Conservation (phyloP, 495 filamentous ascomycete species). For the Chaetomidium leptoderma region DNA sequence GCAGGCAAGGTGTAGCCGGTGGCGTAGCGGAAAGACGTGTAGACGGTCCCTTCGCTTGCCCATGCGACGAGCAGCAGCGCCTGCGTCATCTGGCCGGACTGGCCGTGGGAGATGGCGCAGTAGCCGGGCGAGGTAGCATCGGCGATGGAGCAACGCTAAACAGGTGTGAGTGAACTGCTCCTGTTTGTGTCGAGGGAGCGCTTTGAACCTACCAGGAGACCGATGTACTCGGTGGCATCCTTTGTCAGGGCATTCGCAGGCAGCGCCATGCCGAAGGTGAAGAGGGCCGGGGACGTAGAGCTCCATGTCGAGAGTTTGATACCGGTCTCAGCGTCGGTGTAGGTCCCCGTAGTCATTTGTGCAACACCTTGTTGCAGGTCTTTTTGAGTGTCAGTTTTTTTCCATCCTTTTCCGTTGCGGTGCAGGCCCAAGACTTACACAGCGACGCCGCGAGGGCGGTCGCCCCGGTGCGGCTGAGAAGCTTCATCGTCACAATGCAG, state of each 20-base stretch:
- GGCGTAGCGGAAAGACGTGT: constrained; percentile 55
- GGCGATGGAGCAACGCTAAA: constrained; percentile 30
- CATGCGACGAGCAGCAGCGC: constrained; percentile 56
- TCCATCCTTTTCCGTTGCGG: neutral
- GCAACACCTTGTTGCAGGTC: constrained; percentile 26
- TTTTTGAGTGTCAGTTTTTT: constrained; percentile 18
- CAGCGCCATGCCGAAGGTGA: constrained; percentile 54
- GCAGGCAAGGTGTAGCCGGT: constrained; percentile 54
- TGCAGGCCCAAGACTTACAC: constrained; percentile 22
- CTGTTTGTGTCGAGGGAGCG: constrained; percentile 3
- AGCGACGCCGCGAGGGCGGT: constrained; percentile 29
- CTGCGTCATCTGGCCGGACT: constrained; percentile 53
- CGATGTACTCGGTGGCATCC: constrained; percentile 57
- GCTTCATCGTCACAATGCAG: constrained; percentile 30
- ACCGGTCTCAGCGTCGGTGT: constrained; percentile 40
- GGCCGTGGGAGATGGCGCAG: constrained; percentile 53
- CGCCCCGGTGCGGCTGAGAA: constrained; percentile 27
- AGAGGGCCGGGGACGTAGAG: constrained; percentile 23
- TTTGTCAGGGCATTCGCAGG: constrained; percentile 48
- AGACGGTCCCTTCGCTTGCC: constrained; percentile 45
- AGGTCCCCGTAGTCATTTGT: constrained; percentile 26
- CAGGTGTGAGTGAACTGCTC: neutral
- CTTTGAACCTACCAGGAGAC: constrained; percentile 45
- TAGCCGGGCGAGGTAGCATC: constrained; percentile 41
- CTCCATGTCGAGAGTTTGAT: constrained; percentile 45